Evolutionary conservation across 805 yeast species (phyloP), one percentile per base, ranked within the genome.

Genomic region (Priceomyces medius): DNA sequence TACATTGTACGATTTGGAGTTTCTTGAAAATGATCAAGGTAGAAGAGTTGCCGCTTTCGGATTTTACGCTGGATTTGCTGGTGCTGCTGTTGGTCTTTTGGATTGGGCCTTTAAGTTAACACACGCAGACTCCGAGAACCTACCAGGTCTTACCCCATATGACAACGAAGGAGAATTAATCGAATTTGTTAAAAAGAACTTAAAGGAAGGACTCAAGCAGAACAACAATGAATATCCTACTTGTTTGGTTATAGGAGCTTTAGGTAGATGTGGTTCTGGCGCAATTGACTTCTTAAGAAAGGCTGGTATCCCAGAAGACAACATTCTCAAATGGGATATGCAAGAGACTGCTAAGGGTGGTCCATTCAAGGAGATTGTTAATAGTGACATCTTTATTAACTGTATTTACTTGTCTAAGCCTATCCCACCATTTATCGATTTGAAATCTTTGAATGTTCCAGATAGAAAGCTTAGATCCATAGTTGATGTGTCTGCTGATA

Each of bases 41-140:
- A 86, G 99, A 75, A 86, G 99, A 70, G 99, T 93, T 20, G 99
- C 99, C 34, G 99, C 99, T 7, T 93, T 93, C 62, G 99, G 99
- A n/a, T 93, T 80, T 74, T 91, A 91, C 64, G 99, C 99, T 34
- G 99, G 99, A n/a, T 93, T 93, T 63, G 99, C 98, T 5, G 99
- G 99, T 58, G 99, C 99, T 26, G 99, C 99, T 24, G 69, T 93
- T 42, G 99, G 99, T 56, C 74, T 91, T 38, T 80, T 80, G 63
- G 96, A 89, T 66, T 93, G 98, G 97, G 85, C 95, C 38, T 84
- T 85, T 71, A 91, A 91, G 66, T 91, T 87, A 64, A 66, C 81
- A 28, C 83, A 86, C 62, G 45, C 76, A 7, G 88, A 81, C 56
- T 58, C 70, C 41, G 79, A 81, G 61, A 81, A 88, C 49, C 73